phyloP scores from a whole-genome alignment of 495 filamentous ascomycete species.

The Letharia columbiana region DNA sequence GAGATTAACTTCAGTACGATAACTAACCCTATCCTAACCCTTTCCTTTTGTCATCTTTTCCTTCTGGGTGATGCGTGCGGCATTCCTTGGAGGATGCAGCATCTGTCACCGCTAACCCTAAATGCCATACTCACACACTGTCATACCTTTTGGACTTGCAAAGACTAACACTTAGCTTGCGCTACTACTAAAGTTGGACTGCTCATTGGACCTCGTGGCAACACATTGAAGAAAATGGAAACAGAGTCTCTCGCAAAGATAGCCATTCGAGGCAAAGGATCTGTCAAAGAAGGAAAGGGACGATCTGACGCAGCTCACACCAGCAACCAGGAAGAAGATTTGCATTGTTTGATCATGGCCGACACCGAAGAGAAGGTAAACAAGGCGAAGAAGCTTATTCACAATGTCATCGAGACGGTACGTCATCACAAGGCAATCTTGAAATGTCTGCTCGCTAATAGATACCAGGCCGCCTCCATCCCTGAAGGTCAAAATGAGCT shows the following conservation, averaged over 20 bases:
- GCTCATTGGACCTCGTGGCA: constrained; percentile 99
- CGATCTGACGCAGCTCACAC: constrained; percentile 96
- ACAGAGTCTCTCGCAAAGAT: constrained; percentile 94
- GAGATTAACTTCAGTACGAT: constrained; percentile 99
- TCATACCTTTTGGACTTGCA: constrained; percentile 31
- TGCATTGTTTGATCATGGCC: constrained; percentile 98
- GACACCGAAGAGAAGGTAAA: constrained; percentile 98
- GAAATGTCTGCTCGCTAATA: constrained; percentile 1
- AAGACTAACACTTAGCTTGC: constrained; percentile 87
- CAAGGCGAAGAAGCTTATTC: constrained; percentile 93
- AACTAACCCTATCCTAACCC: constrained; percentile 90
- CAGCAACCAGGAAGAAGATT: constrained; percentile 98
- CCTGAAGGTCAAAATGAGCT: constrained; percentile 97
- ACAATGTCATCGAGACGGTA: constrained; percentile 97
- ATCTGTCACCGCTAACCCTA: constrained; percentile 45
- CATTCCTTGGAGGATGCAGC: constrained; percentile 28
- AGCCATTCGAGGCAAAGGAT: constrained; percentile 97
- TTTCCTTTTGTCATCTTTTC: constrained; percentile 40
- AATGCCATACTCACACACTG: constrained; percentile 32
- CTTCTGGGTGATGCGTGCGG: constrained; percentile 37
- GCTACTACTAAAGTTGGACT: constrained; percentile 91
- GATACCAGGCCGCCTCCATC: constrained; percentile 79
- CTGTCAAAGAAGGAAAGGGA: constrained; percentile 98
- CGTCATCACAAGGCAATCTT: constrained; percentile 31
- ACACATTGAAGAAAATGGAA: constrained; percentile 99